Base-by-base conservation (phyloP, 148 eudicot species). In the Camellia japonica region DNA sequence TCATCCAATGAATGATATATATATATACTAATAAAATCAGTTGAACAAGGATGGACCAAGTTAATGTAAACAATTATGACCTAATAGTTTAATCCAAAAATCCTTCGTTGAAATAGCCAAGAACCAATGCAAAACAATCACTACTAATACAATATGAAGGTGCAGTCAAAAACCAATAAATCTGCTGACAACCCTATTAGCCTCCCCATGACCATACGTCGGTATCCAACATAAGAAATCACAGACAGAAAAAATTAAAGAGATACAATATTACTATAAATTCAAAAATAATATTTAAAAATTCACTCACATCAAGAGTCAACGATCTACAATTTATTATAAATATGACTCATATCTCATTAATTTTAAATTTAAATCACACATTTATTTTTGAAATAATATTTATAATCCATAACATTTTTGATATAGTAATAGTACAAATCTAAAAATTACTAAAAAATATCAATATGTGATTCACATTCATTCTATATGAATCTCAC, bases 131-230 rank as follows among this genome's bases (percentile, higher is more conserved):
- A 46, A 41, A 13, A 68, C 71, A 68, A 30, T 30, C 41, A 30
- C 11, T 11, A 4, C 6, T 20, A 67, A 3, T 10, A 68, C 4
- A 68, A 38, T 68, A 9, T 46, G 10, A 20, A 74, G 65, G 56
- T 56, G 65, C 64, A 74, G 16, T 42, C 66, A 82, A 73, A 30
- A 73, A 78, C 84, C 86, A 71, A 71, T 82, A 83, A 81, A 81
- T 75, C 60, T 68, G 86, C 30, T 79, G 69, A 81, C 78, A 77
- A 70, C 79, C 20, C 64, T 72, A 49, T 23, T 58, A 54, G 74
- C 30, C 58, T 43, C 80, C 41, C 59, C 59, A 80, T 62, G 71
- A 71, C 71, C 30, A 81, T 59, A 64, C 55, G 81, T 80, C 82
- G 82, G 75, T 75, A 67, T 81, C 69, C 54, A 46, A 2, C 15